phyloP scores from a whole-genome alignment of 345 rosid genomes.

The Nephelium lappaceum region DNA sequence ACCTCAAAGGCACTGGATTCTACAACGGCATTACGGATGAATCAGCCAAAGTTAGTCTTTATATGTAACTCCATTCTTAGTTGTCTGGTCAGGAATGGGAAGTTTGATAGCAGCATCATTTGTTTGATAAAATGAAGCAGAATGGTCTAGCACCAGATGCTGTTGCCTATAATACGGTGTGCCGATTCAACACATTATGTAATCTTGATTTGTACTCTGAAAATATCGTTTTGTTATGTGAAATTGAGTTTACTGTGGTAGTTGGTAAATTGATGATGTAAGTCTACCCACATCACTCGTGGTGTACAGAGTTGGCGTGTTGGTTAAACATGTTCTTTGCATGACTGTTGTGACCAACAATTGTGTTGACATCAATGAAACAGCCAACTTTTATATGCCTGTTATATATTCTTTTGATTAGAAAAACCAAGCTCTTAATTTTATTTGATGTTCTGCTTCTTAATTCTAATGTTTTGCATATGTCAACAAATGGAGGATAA shows the following conservation, averaged over 20 bases:
- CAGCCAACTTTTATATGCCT: neutral
- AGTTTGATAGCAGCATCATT: too few relatives aligned
- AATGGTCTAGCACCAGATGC: too few relatives aligned
- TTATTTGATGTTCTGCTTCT: neutral
- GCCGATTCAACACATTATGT: too few relatives aligned
- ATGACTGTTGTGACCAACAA: neutral
- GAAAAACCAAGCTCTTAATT: neutral
- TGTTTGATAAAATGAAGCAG: too few relatives aligned
- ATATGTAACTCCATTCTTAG: too few relatives aligned
- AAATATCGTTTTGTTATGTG: too few relatives aligned
- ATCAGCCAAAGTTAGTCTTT: too few relatives aligned
- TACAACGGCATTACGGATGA: slow-evolving; percentile 67
- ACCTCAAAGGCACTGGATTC: slow-evolving; percentile 69
- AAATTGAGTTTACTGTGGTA: slow-evolving; percentile 3
- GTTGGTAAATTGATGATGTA: slow-evolving; percentile 1
- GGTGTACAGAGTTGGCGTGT: neutral
- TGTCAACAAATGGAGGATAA: neutral
- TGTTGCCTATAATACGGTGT: too few relatives aligned
- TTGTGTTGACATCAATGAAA: neutral
- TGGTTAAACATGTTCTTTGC: neutral
- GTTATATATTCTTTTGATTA: neutral
- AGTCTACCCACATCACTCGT: neutral
- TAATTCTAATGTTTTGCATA: too few relatives aligned
- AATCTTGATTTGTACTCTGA: too few relatives aligned
- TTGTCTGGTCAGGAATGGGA: too few relatives aligned